A percentile compares a stretch with the other conserved stretches of the same genome.
Conservation (phyloP, 495 filamentous ascomycete genomes). For the Platismatia glauca region DNA sequence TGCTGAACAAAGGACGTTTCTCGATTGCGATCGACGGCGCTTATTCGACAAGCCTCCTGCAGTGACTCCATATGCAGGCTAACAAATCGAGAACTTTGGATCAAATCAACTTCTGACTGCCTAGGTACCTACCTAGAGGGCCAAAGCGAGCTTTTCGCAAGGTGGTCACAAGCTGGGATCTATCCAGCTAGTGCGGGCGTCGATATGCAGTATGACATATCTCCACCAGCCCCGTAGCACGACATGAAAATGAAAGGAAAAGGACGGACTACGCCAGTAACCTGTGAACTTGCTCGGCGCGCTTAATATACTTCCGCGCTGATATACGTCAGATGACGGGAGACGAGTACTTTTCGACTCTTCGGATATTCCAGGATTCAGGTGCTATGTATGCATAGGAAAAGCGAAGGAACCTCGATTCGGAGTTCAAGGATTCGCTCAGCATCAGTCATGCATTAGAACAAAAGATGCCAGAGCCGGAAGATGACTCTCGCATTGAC, state of each 20-base stretch:
- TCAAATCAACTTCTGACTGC: not conserved
- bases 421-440: not conserved
- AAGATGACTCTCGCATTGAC: not conserved
- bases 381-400: not conserved
- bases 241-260: not conserved
- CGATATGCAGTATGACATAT: not conserved
- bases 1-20: not conserved
- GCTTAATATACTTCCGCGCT: not conserved
- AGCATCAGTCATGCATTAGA: not conserved
- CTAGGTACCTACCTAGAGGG: too few species aligned
- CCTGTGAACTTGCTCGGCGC: not conserved
- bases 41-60: not conserved
- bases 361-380: not conserved
- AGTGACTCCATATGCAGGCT: not conserved
- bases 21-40: not conserved
- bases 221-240: too few species aligned
- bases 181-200: not conserved
- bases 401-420: not conserved
- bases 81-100: not conserved
- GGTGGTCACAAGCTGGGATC: not conserved
- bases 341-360: not conserved
- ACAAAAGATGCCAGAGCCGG: not conserved
- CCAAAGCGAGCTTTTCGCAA: not conserved
- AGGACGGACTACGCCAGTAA: not conserved
- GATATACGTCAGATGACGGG: not conserved